Conservation (phyloP, 2,329 filamentous ascomycete species). For the Pseudogymnoascus sp. region DNA sequence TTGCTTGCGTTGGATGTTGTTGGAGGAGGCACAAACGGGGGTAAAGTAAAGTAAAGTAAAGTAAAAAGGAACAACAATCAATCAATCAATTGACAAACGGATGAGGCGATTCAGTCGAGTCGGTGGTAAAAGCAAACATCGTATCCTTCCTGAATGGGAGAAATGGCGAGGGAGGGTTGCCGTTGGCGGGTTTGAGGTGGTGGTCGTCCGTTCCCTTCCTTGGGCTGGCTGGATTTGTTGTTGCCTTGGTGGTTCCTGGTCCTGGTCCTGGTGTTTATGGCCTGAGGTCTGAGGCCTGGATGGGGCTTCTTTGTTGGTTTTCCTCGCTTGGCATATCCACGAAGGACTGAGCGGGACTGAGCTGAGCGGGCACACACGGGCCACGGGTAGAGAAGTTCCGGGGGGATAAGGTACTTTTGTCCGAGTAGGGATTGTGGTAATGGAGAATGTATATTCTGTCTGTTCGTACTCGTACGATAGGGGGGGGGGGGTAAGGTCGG, state of each 20-base stretch:
- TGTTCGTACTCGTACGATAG: neutral
- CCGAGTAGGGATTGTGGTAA: neutral
- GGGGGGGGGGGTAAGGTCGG: neutral
- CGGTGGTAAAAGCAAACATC: neutral
- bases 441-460: neutral
- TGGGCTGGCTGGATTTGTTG: no score
- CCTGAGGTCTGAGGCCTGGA: neutral
- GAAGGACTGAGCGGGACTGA: neutral
- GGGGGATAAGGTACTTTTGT: neutral
- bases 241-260: no score
- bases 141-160: no score
- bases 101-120: neutral
- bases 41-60: no score
- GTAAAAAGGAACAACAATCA: no score
- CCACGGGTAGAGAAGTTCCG: neutral
- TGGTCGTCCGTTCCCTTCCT: no score
- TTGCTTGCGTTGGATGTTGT: neutral
- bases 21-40: no score
- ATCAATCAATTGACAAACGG: neutral
- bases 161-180: neutral
- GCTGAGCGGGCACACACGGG: neutral
- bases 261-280: neutral
- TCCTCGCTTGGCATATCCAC: neutral
- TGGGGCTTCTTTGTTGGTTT: neutral
- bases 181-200: no score